phyloP scores from a whole-genome alignment of 495 filamentous ascomycete species.

The Penicillium diatomitis region DNA sequence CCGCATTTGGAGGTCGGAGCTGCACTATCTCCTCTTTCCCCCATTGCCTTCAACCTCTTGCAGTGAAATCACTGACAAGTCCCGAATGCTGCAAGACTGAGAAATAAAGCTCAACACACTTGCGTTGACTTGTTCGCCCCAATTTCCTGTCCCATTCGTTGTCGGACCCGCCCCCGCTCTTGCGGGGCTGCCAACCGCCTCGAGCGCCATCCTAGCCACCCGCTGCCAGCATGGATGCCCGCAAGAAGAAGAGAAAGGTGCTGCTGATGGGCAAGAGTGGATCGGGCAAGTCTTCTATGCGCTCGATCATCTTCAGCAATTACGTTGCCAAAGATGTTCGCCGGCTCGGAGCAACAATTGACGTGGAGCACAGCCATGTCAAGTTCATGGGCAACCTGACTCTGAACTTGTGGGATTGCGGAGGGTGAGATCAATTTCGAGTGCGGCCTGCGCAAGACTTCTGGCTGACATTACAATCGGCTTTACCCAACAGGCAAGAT shows the following conservation, averaged over 20 bases:
- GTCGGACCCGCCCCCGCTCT: conserved; percentile 15
- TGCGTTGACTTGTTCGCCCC: background rate
- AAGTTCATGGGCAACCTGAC: conserved; percentile 97
- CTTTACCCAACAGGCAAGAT: conserved; percentile 59
- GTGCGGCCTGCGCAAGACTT: too few relatives aligned
- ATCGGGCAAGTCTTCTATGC: conserved; percentile 99
- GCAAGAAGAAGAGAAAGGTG: conserved; percentile 51
- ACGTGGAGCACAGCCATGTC: conserved; percentile 95
- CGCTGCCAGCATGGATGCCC: conserved; percentile 30
- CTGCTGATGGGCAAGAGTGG: conserved; percentile 80
- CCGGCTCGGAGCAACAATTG: conserved; percentile 90
- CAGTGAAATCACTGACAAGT: background rate
- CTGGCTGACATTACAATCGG: too few relatives aligned
- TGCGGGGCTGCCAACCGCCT: conserved; percentile 20
- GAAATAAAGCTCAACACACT: too few relatives aligned
- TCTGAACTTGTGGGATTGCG: conserved; percentile 97
- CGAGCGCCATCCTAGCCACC: conserved; percentile 7
- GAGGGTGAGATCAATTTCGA: conserved; percentile 47
- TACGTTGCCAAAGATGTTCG: conserved; percentile 95
- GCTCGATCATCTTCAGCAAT: conserved; percentile 96
- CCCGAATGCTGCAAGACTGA: background rate
- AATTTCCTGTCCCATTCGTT: conserved; percentile 5
- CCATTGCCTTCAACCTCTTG: conserved; percentile 8
- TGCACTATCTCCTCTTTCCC: conserved; percentile 2
- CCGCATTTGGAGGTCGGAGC: conserved; percentile 19